Percentiles rank a stretch among this genome's conserved stretches.
These are phyloP conservation scores for Dictyostelium purpureum DNA, from an alignment of 78 protist species.

Conservation along the genomic window DNA sequence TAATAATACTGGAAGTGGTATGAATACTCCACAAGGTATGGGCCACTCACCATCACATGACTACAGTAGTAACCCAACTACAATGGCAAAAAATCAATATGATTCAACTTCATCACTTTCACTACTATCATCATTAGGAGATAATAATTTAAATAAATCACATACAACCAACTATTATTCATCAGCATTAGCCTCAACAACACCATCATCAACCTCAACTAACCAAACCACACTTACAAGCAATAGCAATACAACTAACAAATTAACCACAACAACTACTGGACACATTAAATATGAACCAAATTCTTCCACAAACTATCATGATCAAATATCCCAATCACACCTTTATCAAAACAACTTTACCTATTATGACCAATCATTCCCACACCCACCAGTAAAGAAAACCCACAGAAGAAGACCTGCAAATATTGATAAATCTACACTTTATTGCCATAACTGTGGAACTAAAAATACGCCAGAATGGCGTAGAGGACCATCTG, in stretches of 20 bases:
- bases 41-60: conserved; percentile 36
- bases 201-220: neutral
- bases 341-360: conserved; percentile 17
- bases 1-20: conserved; percentile 14
- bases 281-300: neutral
- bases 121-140: conserved; percentile 20
- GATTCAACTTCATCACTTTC: neutral
- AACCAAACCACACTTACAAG: neutral
- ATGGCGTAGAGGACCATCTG: conserved; percentile 78
- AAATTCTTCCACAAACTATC: neutral
- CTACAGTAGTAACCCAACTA: neutral
- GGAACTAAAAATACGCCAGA: conserved; percentile 76
- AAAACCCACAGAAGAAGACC: conserved; percentile 79
- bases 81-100: neutral
- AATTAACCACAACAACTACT: neutral
- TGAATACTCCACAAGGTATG: conserved; percentile 6
- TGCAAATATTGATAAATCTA: conserved; percentile 71
- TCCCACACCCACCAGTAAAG: conserved; percentile 30
- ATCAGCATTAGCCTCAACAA: neutral
- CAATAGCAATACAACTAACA: neutral
- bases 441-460: conserved; percentile 70
- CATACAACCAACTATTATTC: neutral
- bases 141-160: neutral
- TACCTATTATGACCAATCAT: conserved; percentile 33
- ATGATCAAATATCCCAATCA: neutral